Evolutionary conservation across 208 protist genomes (phyloP), one percentile per base, ranked within the genome.

Genomic region (Entamoeba moshkovskii): DNA sequence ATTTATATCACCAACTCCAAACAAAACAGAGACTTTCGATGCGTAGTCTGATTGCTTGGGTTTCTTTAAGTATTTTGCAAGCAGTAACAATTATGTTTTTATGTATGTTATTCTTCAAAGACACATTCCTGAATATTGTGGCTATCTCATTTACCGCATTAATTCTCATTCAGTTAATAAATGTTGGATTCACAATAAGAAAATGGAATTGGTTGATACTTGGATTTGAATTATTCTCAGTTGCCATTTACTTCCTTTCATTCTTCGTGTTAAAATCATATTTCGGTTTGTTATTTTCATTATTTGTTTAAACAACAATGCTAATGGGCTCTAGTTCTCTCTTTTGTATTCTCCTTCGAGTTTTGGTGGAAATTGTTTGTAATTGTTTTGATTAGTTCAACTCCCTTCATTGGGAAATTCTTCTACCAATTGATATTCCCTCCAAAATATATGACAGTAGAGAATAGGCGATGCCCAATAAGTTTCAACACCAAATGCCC

Each of bases 111-210:
- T 18, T 46, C 33, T 94, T 46, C 49, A 92, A 91, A 46, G 18
- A 93, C 4, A 45, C 48, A 3, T 46, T 46, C 13, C n/a, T 46
- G 11, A 46, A 66, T 45, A 93, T 93, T 91, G n/a, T 98, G 48
- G 97, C 97, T 25, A 99, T 99, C 94, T 98, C 98, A 25, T 99
- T 99, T 96, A 99, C 98, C 0, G 96, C 98, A 0, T 96, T 99
- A 5, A 98, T 99, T 93, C 95, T 99, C 18, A 99, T 98, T 44
- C 98, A 99, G 96, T 95, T 99, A 22, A 92, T 98, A 73, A 98
- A 99, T 95, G 96, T 99, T 18, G 97, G 96, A 1, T 96, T 98
- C 46, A 97, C 98, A 52, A 97, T 98, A 15, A 97, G 99, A 94
- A 96, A 97, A 11, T 97, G 98, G 95, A 97, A 96, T 52, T 85